Percentiles rank a stretch among this genome's conserved stretches.
Conservation (phyloP, 805 yeast genomes). For the Saccharomycopsis synnaedendra region DNA sequence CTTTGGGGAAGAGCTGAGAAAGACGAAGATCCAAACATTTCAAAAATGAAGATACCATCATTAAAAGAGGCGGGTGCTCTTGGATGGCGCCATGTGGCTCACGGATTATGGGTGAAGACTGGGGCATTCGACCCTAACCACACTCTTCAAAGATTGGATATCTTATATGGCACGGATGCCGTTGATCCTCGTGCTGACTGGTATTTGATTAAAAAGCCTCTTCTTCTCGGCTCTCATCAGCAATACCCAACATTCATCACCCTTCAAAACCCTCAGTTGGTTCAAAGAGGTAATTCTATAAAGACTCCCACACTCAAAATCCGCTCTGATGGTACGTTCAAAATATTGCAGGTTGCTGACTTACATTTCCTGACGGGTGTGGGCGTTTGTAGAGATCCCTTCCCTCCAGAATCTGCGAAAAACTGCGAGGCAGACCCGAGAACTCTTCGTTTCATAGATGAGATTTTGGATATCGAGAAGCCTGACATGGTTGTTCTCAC, state of each 20-base stretch:
- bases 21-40: background rate
- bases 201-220: conserved; percentile 26
- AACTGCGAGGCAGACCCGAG: conserved; percentile 71
- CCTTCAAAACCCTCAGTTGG: conserved; percentile 5
- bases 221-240: conserved; percentile 17
- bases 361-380: conserved; percentile 79
- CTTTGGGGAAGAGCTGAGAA: background rate
- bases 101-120: conserved; percentile 51
- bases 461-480: conserved; percentile 56
- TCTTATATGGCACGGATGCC: conserved; percentile 52
- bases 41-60: conserved; percentile 1
- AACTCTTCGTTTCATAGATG: conserved; percentile 49
- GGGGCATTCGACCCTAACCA: conserved; percentile 28
- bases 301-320: conserved; percentile 25
- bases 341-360: conserved; percentile 84
- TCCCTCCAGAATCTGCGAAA: conserved; percentile 32
- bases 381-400: conserved; percentile 71
- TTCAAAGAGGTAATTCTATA: background rate
- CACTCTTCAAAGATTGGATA: conserved; percentile 43
- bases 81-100: conserved; percentile 16
- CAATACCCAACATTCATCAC: conserved; percentile 10
- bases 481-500: conserved; percentile 83
- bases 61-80: conserved; percentile 4
- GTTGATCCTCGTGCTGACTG: conserved; percentile 62
- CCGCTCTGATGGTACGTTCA: conserved; percentile 41